Evolutionary conservation across 495 filamentous ascomycete species (phyloP).

Genomic region (Daldinia loculata): DNA sequence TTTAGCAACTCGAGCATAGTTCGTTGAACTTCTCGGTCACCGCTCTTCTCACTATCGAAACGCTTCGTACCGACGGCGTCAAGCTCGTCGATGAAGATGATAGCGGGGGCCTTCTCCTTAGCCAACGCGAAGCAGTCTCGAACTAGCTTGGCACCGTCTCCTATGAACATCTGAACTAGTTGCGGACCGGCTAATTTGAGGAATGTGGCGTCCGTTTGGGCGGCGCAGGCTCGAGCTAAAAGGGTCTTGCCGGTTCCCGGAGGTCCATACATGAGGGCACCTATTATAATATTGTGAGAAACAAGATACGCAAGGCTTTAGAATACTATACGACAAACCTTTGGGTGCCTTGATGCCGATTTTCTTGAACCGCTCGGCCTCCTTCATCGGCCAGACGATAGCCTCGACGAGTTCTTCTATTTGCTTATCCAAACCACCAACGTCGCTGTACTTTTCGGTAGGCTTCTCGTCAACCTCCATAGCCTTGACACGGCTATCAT

Average conservation of each 20-base stretch:
- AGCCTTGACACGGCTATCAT: conserved; percentile 98
- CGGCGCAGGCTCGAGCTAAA: conserved; percentile 94
- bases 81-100: conserved; percentile 99
- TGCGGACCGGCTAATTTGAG: conserved; percentile 98
- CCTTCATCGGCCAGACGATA: conserved; percentile 99
- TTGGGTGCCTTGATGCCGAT: conserved; percentile 99
- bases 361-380: conserved; percentile 98
- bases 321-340: conserved; percentile 63
- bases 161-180: conserved; percentile 99
- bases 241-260: conserved; percentile 98
- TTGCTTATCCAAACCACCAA: conserved; percentile 97
- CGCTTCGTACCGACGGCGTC: conserved; percentile 98
- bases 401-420: conserved; percentile 99
- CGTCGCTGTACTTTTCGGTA: conserved; percentile 98
- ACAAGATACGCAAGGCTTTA: background rate
- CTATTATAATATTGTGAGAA: conserved; percentile 57
- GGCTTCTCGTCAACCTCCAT: conserved; percentile 99
- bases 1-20: conserved; percentile 99
- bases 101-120: conserved; percentile 97
- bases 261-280: conserved; percentile 98
- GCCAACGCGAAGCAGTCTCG: conserved; percentile 97
- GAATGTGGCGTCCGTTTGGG: conserved; percentile 98
- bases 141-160: conserved; percentile 97
- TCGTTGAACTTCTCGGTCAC: conserved; percentile 96
- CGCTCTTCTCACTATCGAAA: conserved; percentile 98